A percentile compares a stretch with the other conserved stretches of the same genome.
These are phyloP conservation scores for Aspergillus sp. DNA, from an alignment of 2,329 filamentous ascomycete species.

Conservation along the genomic window DNA sequence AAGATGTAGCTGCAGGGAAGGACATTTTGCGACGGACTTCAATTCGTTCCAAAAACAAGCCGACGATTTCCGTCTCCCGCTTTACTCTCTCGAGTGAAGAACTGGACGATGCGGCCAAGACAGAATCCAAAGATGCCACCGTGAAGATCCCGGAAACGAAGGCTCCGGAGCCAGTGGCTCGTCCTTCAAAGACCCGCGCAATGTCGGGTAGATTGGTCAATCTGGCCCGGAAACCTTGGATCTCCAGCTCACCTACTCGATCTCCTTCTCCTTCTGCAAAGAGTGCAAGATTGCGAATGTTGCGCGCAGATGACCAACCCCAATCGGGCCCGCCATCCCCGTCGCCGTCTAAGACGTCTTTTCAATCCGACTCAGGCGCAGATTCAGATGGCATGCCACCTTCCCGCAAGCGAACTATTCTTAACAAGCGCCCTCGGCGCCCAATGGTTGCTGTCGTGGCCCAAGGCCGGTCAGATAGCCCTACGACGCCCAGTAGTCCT, in stretches of 20 bases:
- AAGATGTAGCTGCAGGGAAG: constrained; percentile 35
- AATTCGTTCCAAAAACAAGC: constrained; percentile 29
- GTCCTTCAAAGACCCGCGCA: constrained; percentile 39
- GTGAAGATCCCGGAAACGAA: constrained; percentile 21
- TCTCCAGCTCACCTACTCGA: constrained; percentile 37
- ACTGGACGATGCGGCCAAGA: constrained; percentile 19
- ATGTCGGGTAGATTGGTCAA: constrained; percentile 48
- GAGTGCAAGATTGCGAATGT: constrained; percentile 17
- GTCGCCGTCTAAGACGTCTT: constrained; percentile 12
- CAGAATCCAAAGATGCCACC: constrained; percentile 13
- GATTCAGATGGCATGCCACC: constrained; percentile 13
- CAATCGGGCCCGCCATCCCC: constrained; percentile 11
- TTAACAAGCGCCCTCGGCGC: constrained; percentile 34
- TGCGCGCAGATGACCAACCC: constrained; percentile 24
- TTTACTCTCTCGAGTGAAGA: constrained; percentile 36
- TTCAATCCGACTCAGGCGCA: constrained; percentile 14
- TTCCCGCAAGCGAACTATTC: constrained; percentile 25
- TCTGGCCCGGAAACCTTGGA: constrained; percentile 50
- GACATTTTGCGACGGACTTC: constrained; percentile 39
- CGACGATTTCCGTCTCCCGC: constrained; percentile 26
- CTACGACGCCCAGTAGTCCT: constrained; percentile 32
- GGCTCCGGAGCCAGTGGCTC: constrained; percentile 25
- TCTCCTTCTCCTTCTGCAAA: constrained; percentile 42
- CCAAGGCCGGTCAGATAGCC: constrained; percentile 29
- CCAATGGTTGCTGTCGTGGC: constrained; percentile 36